Conservation (phyloP, 2,329 filamentous ascomycete genomes). For the Pestalotiopsis fici region DNA sequence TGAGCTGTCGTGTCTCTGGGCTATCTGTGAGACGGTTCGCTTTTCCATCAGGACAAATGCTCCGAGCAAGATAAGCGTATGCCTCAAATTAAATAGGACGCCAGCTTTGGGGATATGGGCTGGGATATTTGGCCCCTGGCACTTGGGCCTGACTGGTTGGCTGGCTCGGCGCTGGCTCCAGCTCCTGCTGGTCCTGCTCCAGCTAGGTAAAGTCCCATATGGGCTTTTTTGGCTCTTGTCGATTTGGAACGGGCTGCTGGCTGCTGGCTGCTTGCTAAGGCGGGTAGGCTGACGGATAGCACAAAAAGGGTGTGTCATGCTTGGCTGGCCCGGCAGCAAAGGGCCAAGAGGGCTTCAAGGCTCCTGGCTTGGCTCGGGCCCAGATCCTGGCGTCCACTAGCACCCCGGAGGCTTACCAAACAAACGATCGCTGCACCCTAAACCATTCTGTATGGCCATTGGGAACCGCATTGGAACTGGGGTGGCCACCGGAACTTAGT, state of each 20-base stretch:
- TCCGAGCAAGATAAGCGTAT: constrained; percentile 32
- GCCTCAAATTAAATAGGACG: constrained; percentile 21
- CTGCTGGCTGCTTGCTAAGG: background rate
- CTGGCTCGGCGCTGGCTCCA: constrained; percentile 3
- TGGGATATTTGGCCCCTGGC: constrained; percentile 1
- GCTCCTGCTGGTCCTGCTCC: constrained; percentile 14
- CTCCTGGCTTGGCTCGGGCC: background rate
- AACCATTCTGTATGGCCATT: no score
- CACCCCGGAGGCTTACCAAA: constrained; percentile 24
- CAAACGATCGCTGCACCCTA: constrained; percentile 15
- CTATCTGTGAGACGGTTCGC: background rate
- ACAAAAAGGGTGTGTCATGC: constrained; percentile 7
- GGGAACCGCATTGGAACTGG: background rate
- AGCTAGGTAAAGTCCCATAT: background rate
- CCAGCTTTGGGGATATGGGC: background rate
- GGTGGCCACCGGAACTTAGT: constrained; percentile 1
- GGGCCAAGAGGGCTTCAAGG: background rate
- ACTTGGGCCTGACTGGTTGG: constrained; percentile 14
- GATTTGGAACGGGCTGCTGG: constrained; percentile 1
- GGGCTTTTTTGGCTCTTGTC: background rate
- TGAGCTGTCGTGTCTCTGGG: background rate
- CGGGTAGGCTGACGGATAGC: constrained; percentile 9
- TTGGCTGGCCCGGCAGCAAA: background rate
- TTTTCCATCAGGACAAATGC: constrained; percentile 27
- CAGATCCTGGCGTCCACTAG: constrained; percentile 5